phyloP scores from a whole-genome alignment of 2,329 filamentous ascomycete species.

The Ilyonectria destructans region DNA sequence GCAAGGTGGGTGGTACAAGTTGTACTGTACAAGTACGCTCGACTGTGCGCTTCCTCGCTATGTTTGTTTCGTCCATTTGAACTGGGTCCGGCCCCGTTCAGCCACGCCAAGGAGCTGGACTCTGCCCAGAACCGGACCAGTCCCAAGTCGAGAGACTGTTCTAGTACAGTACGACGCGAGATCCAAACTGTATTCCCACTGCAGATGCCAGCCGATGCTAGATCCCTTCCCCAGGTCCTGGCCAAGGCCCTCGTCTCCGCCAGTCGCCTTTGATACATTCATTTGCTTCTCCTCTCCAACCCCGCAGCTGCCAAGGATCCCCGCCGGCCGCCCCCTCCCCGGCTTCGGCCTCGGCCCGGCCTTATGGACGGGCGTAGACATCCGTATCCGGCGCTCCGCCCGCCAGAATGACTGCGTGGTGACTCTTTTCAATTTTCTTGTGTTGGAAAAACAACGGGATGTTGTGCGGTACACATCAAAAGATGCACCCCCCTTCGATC shows the following conservation, averaged over 20 bases:
- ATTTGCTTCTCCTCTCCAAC: slow-evolving; percentile 1
- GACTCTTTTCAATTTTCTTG: background rate
- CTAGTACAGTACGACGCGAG: background rate
- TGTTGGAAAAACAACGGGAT: background rate
- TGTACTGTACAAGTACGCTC: background rate
- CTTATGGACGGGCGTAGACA: slow-evolving; percentile 16
- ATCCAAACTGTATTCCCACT: background rate
- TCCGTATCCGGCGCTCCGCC: slow-evolving; percentile 31
- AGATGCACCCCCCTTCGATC: background rate
- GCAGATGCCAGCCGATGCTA: background rate
- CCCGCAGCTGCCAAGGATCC: slow-evolving; percentile 6
- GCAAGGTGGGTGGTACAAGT: background rate
- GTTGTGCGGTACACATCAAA: background rate
- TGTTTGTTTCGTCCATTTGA: background rate
- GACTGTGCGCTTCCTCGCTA: background rate
- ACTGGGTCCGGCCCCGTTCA: slow-evolving; percentile 1
- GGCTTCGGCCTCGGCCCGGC: slow-evolving; percentile 32
- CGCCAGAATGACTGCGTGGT: slow-evolving; percentile 6
- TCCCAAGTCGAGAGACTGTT: background rate
- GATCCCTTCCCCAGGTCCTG: background rate
- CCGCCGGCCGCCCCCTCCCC: slow-evolving; percentile 21
- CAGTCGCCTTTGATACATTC: background rate
- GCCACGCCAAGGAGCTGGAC: slow-evolving; percentile 8
- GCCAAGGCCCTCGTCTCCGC: too few relatives aligned
- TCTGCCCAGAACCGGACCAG: background rate